Percentiles rank a stretch among this genome's conserved stretches.
These are phyloP conservation scores for Sclerotinia nivalis DNA, from an alignment of 2,329 filamentous ascomycete genomes.

Conservation along the genomic window DNA sequence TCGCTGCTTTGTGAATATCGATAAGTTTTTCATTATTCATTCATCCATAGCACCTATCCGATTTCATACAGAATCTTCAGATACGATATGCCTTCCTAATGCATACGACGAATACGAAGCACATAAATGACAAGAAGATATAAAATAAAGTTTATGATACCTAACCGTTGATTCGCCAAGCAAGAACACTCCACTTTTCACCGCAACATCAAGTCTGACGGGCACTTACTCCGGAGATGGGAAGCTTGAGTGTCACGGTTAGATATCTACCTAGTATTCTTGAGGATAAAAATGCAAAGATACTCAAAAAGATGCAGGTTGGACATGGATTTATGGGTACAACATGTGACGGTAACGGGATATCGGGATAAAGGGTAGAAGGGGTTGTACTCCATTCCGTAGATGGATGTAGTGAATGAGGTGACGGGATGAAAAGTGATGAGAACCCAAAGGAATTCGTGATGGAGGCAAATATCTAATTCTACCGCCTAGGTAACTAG, in stretches of 20 bases:
- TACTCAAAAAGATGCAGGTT: neutral
- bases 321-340: neutral
- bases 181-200: neutral
- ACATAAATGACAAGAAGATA: neutral
- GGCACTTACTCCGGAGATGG: neutral
- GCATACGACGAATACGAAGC: neutral
- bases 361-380: constrained; percentile 10
- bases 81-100: neutral
- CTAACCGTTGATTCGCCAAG: neutral
- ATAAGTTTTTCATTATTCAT: neutral
- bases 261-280: neutral
- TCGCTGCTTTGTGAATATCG: constrained; percentile 10
- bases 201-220: too few relatives aligned
- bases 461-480: neutral
- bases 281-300: neutral
- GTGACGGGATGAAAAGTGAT: neutral
- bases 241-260: neutral
- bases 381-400: neutral
- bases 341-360: neutral
- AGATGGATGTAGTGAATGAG: too few relatives aligned
- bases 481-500: neutral
- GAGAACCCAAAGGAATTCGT: neutral
- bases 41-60: neutral
- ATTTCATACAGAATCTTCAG: neutral
- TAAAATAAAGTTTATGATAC: neutral